These are phyloP conservation scores for Tilletia walkeri DNA, from an alignment of 1,284 basidiomycete genomes.

Conservation along the genomic window DNA sequence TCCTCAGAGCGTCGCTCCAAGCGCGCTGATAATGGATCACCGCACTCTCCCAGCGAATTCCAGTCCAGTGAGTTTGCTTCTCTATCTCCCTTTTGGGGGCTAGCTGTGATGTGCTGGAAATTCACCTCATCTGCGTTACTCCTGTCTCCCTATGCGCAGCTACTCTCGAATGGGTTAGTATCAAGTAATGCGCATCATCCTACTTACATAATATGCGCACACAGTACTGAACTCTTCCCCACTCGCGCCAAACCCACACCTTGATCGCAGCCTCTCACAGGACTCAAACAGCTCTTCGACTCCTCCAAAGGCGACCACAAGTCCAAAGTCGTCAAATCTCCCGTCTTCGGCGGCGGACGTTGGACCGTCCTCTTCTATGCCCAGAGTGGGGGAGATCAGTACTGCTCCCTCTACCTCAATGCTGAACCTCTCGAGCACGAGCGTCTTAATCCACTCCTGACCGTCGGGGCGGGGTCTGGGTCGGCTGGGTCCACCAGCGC, in stretches of 20 bases:
- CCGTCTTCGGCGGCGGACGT: constrained; percentile 39
- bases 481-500: constrained; percentile 19
- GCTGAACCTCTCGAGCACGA: constrained; percentile 43
- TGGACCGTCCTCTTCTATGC: constrained; percentile 51
- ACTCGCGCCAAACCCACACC: background rate
- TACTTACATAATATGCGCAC: background rate
- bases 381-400: constrained; percentile 42
- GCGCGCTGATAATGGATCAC: too few species aligned
- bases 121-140: too few species aligned
- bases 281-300: constrained; percentile 56
- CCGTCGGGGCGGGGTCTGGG: background rate
- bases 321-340: constrained; percentile 56
- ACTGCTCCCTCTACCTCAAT: constrained; percentile 49
- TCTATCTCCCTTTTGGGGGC: background rate
- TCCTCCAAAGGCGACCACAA: constrained; percentile 54
- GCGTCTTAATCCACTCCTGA: constrained; percentile 24
- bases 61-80: background rate
- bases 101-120: too few species aligned
- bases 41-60: background rate
- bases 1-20: too few species aligned
- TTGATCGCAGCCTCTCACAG: constrained; percentile 37
- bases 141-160: background rate
- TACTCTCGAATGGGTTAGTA: background rate
- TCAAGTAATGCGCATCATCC: background rate
- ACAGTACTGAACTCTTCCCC: background rate